Evolutionary conservation across 2,329 filamentous ascomycete species (phyloP).

Genomic region (Calonectria henricotiae): DNA sequence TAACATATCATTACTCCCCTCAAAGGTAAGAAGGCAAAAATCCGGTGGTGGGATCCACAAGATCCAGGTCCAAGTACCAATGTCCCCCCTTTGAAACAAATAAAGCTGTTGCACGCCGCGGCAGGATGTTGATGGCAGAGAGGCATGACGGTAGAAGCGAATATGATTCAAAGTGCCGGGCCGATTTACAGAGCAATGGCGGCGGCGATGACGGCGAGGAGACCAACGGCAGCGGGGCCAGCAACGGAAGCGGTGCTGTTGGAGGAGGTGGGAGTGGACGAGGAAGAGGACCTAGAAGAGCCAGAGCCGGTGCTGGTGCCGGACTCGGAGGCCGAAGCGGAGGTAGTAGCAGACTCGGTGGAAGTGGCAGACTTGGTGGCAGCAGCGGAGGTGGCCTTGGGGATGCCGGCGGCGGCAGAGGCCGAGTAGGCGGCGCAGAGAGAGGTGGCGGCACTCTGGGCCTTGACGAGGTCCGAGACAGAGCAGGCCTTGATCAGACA

Average conservation of each 20-base stretch:
- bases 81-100: background rate
- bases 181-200: conserved; percentile 55
- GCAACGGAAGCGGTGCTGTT: conserved; percentile 45
- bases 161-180: background rate
- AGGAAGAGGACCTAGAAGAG: conserved; percentile 17
- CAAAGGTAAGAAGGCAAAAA: background rate
- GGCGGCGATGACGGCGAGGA: conserved; percentile 55
- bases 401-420: conserved; percentile 36
- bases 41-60: background rate
- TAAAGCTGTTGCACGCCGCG: background rate
- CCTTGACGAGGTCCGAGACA: conserved; percentile 53
- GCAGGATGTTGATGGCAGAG: background rate
- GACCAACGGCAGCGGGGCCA: conserved; percentile 51
- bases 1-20: conserved; percentile 23
- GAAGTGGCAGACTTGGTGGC: conserved; percentile 31
- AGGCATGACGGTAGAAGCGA: background rate
- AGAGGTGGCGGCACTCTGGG: conserved; percentile 54
- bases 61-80: conserved; percentile 12
- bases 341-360: conserved; percentile 38
- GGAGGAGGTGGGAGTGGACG: conserved; percentile 35
- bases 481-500: conserved; percentile 59
- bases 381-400: conserved; percentile 20
- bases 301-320: conserved; percentile 18
- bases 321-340: conserved; percentile 33
- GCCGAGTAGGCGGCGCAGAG: conserved; percentile 53